A percentile compares a stretch with the other conserved stretches of the same genome.
Evolutionary conservation across 208 protist genomes (phyloP).

Genomic region (Trypanosoma cruzi): DNA sequence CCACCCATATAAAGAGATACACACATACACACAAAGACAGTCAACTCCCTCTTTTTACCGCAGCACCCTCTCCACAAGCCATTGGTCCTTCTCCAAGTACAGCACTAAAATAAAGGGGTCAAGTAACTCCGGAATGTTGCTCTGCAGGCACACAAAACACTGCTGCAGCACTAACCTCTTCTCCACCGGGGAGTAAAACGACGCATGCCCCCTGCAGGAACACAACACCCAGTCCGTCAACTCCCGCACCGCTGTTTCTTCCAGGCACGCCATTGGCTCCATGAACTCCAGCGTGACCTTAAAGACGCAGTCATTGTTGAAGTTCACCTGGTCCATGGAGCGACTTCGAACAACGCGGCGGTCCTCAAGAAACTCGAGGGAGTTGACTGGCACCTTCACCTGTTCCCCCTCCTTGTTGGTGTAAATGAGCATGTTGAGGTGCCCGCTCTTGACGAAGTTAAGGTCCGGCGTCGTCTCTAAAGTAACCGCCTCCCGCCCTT

Average conservation of each 20-base stretch:
- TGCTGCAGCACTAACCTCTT: conserved; percentile 72
- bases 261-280: conserved; percentile 55
- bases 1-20: neutral
- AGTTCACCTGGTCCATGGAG: conserved; percentile 74
- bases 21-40: neutral
- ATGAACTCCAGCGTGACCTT: conserved; percentile 78
- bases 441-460: conserved; percentile 54
- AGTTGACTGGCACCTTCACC: conserved; percentile 37
- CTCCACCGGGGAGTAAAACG: conserved; percentile 79
- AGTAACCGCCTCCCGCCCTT: conserved; percentile 28
- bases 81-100: conserved; percentile 49
- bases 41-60: conserved; percentile 25
- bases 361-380: conserved; percentile 56
- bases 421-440: conserved; percentile 69
- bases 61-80: conserved; percentile 67
- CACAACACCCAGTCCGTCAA: conserved; percentile 82
- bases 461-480: conserved; percentile 65
- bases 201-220: conserved; percentile 52
- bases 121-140: conserved; percentile 54
- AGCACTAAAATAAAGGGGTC: conserved; percentile 63
- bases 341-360: conserved; percentile 45
- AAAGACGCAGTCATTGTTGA: conserved; percentile 56
- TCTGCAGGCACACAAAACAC: conserved; percentile 63
- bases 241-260: conserved; percentile 79
- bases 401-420: conserved; percentile 35